Evolutionary conservation across 331 rosid genomes (phyloP), one percentile per base, ranked within the genome.

Genomic region (Pyrus hybrid): DNA sequence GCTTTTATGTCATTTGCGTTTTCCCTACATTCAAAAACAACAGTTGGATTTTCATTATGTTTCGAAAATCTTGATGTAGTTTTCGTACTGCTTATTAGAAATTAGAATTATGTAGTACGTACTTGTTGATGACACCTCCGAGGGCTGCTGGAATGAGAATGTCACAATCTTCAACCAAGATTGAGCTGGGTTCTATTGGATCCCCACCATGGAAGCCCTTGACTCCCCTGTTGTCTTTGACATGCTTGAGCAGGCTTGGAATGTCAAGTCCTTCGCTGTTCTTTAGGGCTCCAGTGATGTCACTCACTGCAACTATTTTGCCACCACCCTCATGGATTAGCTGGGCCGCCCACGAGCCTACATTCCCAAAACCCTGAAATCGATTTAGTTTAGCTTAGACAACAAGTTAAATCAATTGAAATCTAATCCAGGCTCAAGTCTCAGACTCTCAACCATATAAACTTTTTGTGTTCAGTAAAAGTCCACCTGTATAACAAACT

Each of bases 341-440:
- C 49, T 84, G 87, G 22, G 99, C 99, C 62, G 97, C 99, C 97
- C 97, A 94, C 2, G 99, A 94, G 13, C 99, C 99, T 43, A 94
- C 99, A 62, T 94, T 92, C 57, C 98, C 98, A 63, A 93, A 93
- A 68, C 98, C 98, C 96, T 91, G 81, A 83, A 51, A 20, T 49
- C 5, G 67, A 11, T 25, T 43, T 17, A 17, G 10, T 51, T 43
- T 2, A 51, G 0, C 57, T 51, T 51, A 51, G 57, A 51, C 21
- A 51, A 51, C 57, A 17, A 51, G 57, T 17, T 51, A 51, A 12
- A 51, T 51, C 57, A 51, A 17, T 17, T 6, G 21, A 17, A 51
- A 51, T 51, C 57, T 17, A 1, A 51, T 51, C 21, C 3, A 17
- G 57, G 57, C 8, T 51, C 57, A 17, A 17, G 57, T 51, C 21